Evolutionary conservation across 1,284 basidiomycete genomes (phyloP).

Genomic region (Somion occarium): DNA sequence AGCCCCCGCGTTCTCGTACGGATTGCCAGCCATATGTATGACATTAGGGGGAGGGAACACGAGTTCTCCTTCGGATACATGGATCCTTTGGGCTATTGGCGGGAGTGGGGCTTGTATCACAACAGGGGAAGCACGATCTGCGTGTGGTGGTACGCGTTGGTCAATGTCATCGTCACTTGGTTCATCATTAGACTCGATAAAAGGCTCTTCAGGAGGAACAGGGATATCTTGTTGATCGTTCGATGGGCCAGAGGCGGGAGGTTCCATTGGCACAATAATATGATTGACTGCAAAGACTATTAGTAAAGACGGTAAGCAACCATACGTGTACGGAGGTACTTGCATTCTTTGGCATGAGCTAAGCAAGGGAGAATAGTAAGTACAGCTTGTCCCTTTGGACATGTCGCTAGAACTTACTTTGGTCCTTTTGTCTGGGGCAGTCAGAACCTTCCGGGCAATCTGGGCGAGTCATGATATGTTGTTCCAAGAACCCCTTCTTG

Average conservation of each 20-base stretch:
- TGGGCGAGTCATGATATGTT: slow-evolving; percentile 43
- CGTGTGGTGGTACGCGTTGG: too few relatives aligned
- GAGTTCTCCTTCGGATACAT: too few relatives aligned
- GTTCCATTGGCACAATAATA: slow-evolving; percentile 25
- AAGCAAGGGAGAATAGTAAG: slow-evolving; percentile 5
- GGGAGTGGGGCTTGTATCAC: too few relatives aligned
- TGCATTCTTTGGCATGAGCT: slow-evolving; percentile 73
- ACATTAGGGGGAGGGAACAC: too few relatives aligned
- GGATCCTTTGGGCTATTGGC: too few relatives aligned
- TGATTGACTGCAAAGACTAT: slow-evolving; percentile 39
- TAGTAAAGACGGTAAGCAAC: not conserved
- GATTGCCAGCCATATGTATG: too few relatives aligned
- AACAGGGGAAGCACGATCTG: too few relatives aligned
- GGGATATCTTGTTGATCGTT: not conserved
- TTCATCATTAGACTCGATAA: not conserved
- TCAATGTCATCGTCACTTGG: not conserved
- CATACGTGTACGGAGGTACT: slow-evolving; percentile 21
- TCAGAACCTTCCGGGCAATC: slow-evolving; percentile 58
- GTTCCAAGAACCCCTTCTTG: slow-evolving; percentile 56
- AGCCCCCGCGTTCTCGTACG: too few relatives aligned
- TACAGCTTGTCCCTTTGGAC: not conserved
- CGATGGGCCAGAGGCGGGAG: not conserved
- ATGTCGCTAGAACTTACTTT: slow-evolving; percentile 38
- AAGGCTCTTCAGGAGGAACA: not conserved
- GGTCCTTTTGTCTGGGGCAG: slow-evolving; percentile 58